Evolutionary conservation across 805 yeast genomes (phyloP).

Genomic region (Phaffomyces thermotolerans): DNA sequence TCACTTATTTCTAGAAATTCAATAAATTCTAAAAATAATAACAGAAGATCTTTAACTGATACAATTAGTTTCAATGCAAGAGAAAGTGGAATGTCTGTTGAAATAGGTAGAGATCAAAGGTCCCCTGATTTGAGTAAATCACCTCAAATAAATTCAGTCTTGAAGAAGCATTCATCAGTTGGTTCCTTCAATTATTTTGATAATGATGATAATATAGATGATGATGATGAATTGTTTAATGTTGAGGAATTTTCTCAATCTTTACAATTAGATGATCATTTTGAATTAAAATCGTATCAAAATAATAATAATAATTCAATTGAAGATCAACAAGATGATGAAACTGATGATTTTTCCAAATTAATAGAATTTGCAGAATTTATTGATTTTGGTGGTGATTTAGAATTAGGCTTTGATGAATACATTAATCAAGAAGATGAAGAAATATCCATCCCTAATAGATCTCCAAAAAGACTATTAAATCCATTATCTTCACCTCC

Average conservation of each 20-base stretch:
- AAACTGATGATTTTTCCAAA: constrained; percentile 30
- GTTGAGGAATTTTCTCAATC: constrained; percentile 21
- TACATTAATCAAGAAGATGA: background rate
- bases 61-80: constrained; percentile 31
- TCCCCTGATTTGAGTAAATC: constrained; percentile 30
- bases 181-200: constrained; percentile 4
- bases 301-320: background rate
- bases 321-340: constrained; percentile 1
- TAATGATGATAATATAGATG: constrained; percentile 4
- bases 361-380: constrained; percentile 39
- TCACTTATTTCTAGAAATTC: constrained; percentile 50
- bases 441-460: constrained; percentile 2
- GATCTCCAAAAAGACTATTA: constrained; percentile 1
- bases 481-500: constrained; percentile 12
- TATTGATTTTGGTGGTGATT: constrained; percentile 39
- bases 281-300: background rate
- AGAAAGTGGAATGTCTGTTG: constrained; percentile 44
- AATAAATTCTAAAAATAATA: constrained; percentile 16
- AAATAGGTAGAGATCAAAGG: constrained; percentile 14
- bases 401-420: constrained; percentile 28
- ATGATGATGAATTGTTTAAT: constrained; percentile 20
- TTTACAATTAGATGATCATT: constrained; percentile 14
- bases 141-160: constrained; percentile 30
- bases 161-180: constrained; percentile 23
- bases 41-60: constrained; percentile 20